Percentiles rank a stretch among this genome's conserved stretches.
These are phyloP conservation scores for Chenopodium formosanum DNA, from an alignment of 148 eudicot genomes.

Conservation along the genomic window DNA sequence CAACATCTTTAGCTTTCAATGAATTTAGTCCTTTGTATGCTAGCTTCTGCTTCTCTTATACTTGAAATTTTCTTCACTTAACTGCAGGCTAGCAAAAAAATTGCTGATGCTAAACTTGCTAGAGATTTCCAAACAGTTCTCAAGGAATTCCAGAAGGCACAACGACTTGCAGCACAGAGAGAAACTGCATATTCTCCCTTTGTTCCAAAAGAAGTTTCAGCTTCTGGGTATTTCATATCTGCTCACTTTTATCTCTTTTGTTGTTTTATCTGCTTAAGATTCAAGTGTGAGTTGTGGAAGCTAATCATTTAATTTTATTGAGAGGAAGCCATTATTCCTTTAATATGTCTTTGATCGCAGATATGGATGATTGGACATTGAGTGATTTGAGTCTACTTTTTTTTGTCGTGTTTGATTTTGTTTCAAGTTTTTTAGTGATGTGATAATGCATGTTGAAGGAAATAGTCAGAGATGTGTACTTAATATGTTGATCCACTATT, in stretches of 20 bases:
- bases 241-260: neutral
- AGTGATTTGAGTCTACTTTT: neutral
- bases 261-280: neutral
- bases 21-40: neutral
- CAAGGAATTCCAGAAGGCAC: conserved; percentile 85
- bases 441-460: neutral
- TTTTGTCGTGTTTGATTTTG: neutral
- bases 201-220: conserved; percentile 56
- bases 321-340: neutral
- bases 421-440: neutral
- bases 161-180: conserved; percentile 85
- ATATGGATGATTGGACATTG: neutral
- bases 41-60: conserved; percentile 1
- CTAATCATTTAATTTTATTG: neutral
- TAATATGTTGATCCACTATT: neutral
- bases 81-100: conserved; percentile 70
- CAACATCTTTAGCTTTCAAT: neutral
- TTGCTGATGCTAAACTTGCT: conserved; percentile 87
- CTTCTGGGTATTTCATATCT: conserved; percentile 44
- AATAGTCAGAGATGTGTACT: neutral
- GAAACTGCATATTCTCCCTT: conserved; percentile 82
- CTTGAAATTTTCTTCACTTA: neutral
- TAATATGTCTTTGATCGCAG: neutral
- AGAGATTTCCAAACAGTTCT: conserved; percentile 80
- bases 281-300: neutral